Conservation (phyloP, 2,329 filamentous ascomycete genomes). For the Phialophora expanda region DNA sequence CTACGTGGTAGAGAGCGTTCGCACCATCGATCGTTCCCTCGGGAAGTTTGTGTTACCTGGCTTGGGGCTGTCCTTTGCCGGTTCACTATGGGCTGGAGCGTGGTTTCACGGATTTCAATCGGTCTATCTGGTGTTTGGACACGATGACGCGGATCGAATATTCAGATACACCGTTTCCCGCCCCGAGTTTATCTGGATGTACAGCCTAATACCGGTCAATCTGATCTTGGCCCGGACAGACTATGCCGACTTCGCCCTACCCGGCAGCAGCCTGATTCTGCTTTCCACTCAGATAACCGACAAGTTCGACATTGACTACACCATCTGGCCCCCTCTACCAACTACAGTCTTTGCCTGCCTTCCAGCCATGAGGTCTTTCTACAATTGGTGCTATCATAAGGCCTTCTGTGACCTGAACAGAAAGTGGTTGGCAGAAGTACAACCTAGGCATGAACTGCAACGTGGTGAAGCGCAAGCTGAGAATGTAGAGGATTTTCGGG, state of each 20-base stretch:
- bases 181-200: constrained; percentile 57
- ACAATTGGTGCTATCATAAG: constrained; percentile 66
- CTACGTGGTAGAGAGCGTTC: constrained; percentile 69
- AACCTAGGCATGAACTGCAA: constrained; percentile 56
- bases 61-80: constrained; percentile 57
- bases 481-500: constrained; percentile 42
- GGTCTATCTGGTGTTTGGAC: constrained; percentile 69
- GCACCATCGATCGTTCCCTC: constrained; percentile 62
- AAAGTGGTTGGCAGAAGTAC: constrained; percentile 67
- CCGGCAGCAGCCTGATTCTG: constrained; percentile 65
- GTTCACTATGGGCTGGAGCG: constrained; percentile 57
- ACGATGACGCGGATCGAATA: constrained; percentile 63
- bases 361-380: constrained; percentile 68
- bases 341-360: constrained; percentile 69
- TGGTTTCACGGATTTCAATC: constrained; percentile 66
- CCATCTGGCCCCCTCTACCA: constrained; percentile 70
- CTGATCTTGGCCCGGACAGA: constrained; percentile 71
- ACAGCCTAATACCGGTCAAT: constrained; percentile 70
- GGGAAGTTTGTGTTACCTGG: constrained; percentile 68
- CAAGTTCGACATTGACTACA: constrained; percentile 55
- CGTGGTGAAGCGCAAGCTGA: constrained; percentile 42
- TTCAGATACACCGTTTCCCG: constrained; percentile 50
- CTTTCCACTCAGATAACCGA: constrained; percentile 54
- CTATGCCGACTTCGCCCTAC: constrained; percentile 67
- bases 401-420: constrained; percentile 63